These are phyloP conservation scores for Podaxis sp. DNA, from an alignment of 768 basidiomycete species.

Conservation along the genomic window DNA sequence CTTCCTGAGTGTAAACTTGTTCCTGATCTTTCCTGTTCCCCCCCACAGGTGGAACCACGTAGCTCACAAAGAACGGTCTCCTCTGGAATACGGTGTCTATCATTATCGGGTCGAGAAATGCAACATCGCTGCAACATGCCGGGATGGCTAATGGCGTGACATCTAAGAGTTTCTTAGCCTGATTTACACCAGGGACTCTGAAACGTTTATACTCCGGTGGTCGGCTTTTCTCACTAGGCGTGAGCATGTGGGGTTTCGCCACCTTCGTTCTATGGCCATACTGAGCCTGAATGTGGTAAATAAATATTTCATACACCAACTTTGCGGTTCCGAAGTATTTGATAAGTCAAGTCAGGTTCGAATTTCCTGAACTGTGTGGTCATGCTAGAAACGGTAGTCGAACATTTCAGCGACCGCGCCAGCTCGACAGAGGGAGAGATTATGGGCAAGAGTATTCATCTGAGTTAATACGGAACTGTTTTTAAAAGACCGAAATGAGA, in stretches of 20 bases:
- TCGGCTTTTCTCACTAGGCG: not conserved
- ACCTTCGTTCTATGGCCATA: not conserved
- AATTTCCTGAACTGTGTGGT: not conserved
- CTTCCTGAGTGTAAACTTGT: too few species aligned
- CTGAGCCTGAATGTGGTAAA: not conserved
- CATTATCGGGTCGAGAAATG: not conserved
- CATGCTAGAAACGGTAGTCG: not conserved
- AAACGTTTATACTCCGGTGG: not conserved
- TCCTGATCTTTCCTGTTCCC: too few species aligned
- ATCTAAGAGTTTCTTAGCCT: not conserved
- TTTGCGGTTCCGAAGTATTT: not conserved
- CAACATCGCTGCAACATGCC: not conserved
- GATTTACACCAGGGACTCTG: slow-evolving; percentile 1
- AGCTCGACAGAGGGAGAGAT: not conserved
- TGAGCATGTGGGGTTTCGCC: not conserved
- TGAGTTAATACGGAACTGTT: not conserved
- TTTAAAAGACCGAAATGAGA: not conserved
- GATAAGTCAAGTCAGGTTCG: not conserved
- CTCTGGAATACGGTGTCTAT: too few species aligned
- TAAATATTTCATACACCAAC: not conserved
- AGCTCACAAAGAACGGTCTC: too few species aligned
- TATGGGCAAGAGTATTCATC: not conserved
- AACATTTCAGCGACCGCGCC: not conserved
- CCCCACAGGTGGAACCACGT: too few species aligned
- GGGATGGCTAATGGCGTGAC: not conserved